A percentile compares a stretch with the other conserved stretches of the same genome.
Conservation (phyloP, 1,139 yeast genomes). For the Yamadazyma sp. region DNA sequence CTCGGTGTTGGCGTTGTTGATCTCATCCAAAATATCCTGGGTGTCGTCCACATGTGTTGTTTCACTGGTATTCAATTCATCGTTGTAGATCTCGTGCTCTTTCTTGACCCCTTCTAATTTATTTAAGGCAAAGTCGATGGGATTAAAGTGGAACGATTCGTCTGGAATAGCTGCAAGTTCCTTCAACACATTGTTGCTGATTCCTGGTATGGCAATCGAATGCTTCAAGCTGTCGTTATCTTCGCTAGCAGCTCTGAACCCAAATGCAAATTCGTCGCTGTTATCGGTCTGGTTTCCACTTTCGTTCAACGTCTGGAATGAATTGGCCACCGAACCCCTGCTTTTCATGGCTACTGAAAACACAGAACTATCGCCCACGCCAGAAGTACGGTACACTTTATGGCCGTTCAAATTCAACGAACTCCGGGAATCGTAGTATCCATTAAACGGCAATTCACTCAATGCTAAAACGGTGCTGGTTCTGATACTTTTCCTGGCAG, state of each 20-base stretch:
- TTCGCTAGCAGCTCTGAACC: slow-evolving; percentile 8
- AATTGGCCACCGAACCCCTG: slow-evolving; percentile 17
- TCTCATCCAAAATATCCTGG: slow-evolving; percentile 40
- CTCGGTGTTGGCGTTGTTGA: slow-evolving; percentile 41
- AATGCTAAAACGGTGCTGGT: slow-evolving; percentile 42
- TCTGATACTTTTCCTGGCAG: slow-evolving; percentile 32
- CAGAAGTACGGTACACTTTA: slow-evolving; percentile 25
- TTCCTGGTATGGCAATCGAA: slow-evolving; percentile 59
- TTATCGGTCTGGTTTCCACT: slow-evolving; percentile 1
- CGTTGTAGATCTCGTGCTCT: slow-evolving; percentile 24
- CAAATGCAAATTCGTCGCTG: slow-evolving; percentile 10
- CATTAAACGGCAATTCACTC: slow-evolving; percentile 43
- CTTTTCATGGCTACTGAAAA: slow-evolving; percentile 34
- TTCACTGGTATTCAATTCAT: slow-evolving; percentile 20
- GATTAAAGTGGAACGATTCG: slow-evolving; percentile 60
- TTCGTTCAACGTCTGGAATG: slow-evolving; percentile 20
- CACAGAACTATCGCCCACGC: slow-evolving; percentile 35
- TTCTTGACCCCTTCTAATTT: slow-evolving; percentile 65
- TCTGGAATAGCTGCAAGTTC: slow-evolving; percentile 83
- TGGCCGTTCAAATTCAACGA: slow-evolving; percentile 6
- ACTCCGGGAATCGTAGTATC: slow-evolving; percentile 16
- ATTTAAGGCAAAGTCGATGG: slow-evolving; percentile 70
- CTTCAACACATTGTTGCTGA: slow-evolving; percentile 60
- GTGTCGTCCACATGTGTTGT: slow-evolving; percentile 31
- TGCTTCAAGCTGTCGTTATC: slow-evolving; percentile 16